Percentiles rank a stretch among this genome's conserved stretches.
phyloP scores from a whole-genome alignment of 2,329 filamentous ascomycete genomes.

The Colletotrichum lupini region DNA sequence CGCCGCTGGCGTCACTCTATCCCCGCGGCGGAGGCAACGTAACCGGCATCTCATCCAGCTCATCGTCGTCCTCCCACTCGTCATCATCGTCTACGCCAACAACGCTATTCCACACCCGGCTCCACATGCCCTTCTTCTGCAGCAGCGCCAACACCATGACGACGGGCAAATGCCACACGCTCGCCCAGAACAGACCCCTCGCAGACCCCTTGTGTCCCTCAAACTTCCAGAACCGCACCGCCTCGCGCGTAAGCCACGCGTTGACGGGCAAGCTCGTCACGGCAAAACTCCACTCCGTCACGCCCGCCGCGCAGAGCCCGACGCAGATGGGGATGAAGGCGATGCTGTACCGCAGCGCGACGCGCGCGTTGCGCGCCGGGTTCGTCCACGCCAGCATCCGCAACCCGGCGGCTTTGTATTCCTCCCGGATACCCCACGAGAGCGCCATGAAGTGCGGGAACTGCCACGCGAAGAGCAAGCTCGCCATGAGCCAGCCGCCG shows the following conservation, averaged over 20 bases:
- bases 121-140: slow-evolving; percentile 94
- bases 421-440: slow-evolving; percentile 87
- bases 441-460: slow-evolving; percentile 98
- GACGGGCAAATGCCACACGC: slow-evolving; percentile 93
- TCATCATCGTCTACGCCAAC: slow-evolving; percentile 69
- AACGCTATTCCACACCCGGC: slow-evolving; percentile 78
- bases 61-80: slow-evolving; percentile 61
- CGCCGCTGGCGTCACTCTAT: background rate
- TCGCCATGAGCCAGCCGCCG: slow-evolving; percentile 91
- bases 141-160: slow-evolving; percentile 90
- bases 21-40: slow-evolving; percentile 1
- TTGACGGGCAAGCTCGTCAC: slow-evolving; percentile 86
- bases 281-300: slow-evolving; percentile 89
- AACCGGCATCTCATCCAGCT: slow-evolving; percentile 58
- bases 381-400: slow-evolving; percentile 88
- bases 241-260: slow-evolving; percentile 84
- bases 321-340: slow-evolving; percentile 88
- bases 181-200: slow-evolving; percentile 92
- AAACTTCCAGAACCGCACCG: slow-evolving; percentile 82
- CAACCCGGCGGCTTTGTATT: slow-evolving; percentile 80
- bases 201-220: slow-evolving; percentile 85
- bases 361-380: slow-evolving; percentile 84
- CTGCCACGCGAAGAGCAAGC: slow-evolving; percentile 92
- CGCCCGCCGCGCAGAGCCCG: slow-evolving; percentile 79
- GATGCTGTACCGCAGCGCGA: slow-evolving; percentile 88